Base-by-base conservation (phyloP, 2,329 filamentous ascomycete genomes). In the Talaromyces atroroseus region DNA sequence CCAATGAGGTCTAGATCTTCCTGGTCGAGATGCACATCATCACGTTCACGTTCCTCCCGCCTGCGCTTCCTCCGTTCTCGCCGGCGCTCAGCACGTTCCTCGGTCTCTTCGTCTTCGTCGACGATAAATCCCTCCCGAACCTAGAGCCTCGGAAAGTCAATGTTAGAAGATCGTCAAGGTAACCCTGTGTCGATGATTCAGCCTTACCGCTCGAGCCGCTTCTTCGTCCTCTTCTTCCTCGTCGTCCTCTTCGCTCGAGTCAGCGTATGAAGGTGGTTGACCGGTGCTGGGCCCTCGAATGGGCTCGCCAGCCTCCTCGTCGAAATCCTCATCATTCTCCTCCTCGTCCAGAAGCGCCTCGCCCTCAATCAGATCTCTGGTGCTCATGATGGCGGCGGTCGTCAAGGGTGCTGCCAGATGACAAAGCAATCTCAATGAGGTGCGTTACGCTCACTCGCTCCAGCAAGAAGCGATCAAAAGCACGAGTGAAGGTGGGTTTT, bases 1-100 rank as follows among this genome's bases (percentile, higher is more conserved):
- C 91, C 92, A 64, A 99, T 96, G 56, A 99, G 80, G 69, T 97
- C 94, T 57, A 99, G 75, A 79, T 99, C 94, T 71, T 99, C 94
- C 63, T 96, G 92, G 64, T 97, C 94, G 8, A 99, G 83, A 59
- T 78, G 79, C 59, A 90, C 89, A 59, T 92, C 91, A 68, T 95
- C 90, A 60, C 90, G 86, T 67, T 90, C 89, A 56, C 89, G 86
- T 68, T 95, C 88, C 58, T 84, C 81, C 45, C 82, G 75, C 66
- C 90, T 85, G 63, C 90, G 86, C 77, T 94, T 95, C 72, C 84
- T 84, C 68, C 85, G 84, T 71, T 88, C 87, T 62, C 82, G 78
- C 38, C 83, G 81, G 64, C 78, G 72, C 57, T 75, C 73, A 60
- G 84, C 82, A 63, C 81, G 82, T 52, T 81, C 86, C 52, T 87